A percentile compares a stretch with the other conserved stretches of the same genome.
These are phyloP conservation scores for Pichiaceae sp. DNA, from an alignment of 1,139 yeast species.

Conservation along the genomic window DNA sequence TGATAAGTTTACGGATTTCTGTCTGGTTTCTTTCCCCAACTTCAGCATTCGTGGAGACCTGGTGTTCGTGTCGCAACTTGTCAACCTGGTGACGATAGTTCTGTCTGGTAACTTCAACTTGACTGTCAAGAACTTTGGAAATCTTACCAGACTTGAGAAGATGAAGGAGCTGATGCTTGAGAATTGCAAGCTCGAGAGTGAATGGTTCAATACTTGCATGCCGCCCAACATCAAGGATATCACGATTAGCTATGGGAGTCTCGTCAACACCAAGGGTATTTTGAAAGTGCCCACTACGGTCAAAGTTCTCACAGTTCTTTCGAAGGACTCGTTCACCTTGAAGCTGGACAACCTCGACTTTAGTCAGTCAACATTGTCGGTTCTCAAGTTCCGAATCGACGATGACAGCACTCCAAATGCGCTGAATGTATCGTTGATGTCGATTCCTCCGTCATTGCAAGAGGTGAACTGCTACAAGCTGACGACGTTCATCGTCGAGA, in stretches of 20 bases:
- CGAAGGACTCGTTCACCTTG: constrained; percentile 1
- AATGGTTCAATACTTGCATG: constrained; percentile 6
- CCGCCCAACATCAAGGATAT: constrained; percentile 5
- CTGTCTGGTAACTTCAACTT: constrained; percentile 5
- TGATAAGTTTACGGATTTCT: constrained; percentile 4
- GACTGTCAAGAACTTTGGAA: constrained; percentile 1
- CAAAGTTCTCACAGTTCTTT: constrained; percentile 5
- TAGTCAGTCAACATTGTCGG: background rate
- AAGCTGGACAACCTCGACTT: constrained; percentile 5
- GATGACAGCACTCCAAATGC: constrained; percentile 1
- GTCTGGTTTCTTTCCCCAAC: constrained; percentile 3
- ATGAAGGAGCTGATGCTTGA: constrained; percentile 6
- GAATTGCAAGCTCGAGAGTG: constrained; percentile 4
- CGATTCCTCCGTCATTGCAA: constrained; percentile 2
- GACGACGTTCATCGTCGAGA: constrained; percentile 6
- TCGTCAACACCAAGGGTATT: constrained; percentile 1
- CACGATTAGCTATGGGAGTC: constrained; percentile 3
- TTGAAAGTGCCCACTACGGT: constrained; percentile 4
- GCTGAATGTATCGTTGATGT: constrained; percentile 1
- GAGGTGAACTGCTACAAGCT: constrained; percentile 7
- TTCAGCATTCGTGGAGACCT: constrained; percentile 3
- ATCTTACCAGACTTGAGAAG: constrained; percentile 1
- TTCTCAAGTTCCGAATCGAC: constrained; percentile 5
- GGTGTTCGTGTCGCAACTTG: constrained; percentile 3
- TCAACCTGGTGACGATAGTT: constrained; percentile 4